Evolutionary conservation across 1,284 basidiomycete species (phyloP).

Genomic region (Retiboletus flavoniger): DNA sequence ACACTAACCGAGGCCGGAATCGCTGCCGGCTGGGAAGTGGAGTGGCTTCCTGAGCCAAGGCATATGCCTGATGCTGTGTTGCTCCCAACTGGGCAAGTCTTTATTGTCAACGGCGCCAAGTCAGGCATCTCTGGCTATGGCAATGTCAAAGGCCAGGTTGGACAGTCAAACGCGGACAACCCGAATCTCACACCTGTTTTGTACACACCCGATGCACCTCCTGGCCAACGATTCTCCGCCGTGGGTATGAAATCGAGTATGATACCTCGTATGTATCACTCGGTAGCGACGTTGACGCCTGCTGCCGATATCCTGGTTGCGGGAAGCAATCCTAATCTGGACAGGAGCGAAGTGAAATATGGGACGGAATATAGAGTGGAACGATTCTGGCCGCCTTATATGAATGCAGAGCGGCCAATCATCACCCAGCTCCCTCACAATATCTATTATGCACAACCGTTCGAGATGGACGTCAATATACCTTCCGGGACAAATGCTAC

Average conservation of each 20-base stretch:
- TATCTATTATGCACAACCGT: slow-evolving; percentile 47
- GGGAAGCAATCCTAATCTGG: slow-evolving; percentile 82
- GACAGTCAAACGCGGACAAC: slow-evolving; percentile 76
- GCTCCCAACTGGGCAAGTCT: slow-evolving; percentile 73
- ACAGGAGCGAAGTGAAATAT: slow-evolving; percentile 65
- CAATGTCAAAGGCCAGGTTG: slow-evolving; percentile 70
- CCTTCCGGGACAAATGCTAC: slow-evolving; percentile 26
- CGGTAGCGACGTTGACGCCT: slow-evolving; percentile 71
- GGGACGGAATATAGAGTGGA: slow-evolving; percentile 82
- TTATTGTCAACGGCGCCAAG: slow-evolving; percentile 76
- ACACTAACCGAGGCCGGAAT: slow-evolving; percentile 66
- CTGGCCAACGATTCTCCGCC: slow-evolving; percentile 62
- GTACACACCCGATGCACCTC: slow-evolving; percentile 65
- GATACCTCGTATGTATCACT: slow-evolving; percentile 84
- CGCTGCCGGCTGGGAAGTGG: slow-evolving; percentile 67
- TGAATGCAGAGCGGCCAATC: slow-evolving; percentile 54
- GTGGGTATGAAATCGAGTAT: slow-evolving; percentile 62
- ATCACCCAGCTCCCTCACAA: slow-evolving; percentile 41
- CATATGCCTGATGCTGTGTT: slow-evolving; percentile 82
- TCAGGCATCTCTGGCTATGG: slow-evolving; percentile 83
- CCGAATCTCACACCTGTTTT: slow-evolving; percentile 73
- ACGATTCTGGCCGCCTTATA: slow-evolving; percentile 72
- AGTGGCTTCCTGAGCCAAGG: slow-evolving; percentile 71
- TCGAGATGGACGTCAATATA: slow-evolving; percentile 43
- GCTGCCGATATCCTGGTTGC: slow-evolving; percentile 72